Base-by-base conservation (phyloP, 2,329 filamentous ascomycete species). In the Trichoderma breve region DNA sequence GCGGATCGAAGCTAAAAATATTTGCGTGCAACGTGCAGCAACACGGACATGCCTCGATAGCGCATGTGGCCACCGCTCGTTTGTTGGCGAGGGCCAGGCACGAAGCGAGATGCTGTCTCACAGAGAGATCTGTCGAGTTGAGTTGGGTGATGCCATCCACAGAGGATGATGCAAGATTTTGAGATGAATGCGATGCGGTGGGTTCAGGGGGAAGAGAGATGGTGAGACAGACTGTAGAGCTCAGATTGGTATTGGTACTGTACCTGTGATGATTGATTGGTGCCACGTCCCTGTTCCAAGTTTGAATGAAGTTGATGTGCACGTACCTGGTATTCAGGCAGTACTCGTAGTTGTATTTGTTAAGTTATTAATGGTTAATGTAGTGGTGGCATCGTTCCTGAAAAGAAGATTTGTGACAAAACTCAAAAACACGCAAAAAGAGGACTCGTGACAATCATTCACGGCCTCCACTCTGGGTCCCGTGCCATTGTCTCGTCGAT, bases 91-190 rank as follows among this genome's bases (percentile, higher is more conserved):
- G 28, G 66, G 43, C 67, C 68, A 67, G 57, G 58, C 43, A 58
- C 55, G 61, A 73, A 55, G 71, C 71, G 68, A 71, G 62, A 60
- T 63, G 65, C 51, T 62, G 71, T 71, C 68, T 71, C 68, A 71
- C 71, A 53, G 21, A 24, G 21, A 71, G 71, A 71, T 66, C 62
- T 71, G 53, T 64, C 62, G 51, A 66, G 39, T 32, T 34, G 51
- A 47, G 61, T 47, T 53, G 71, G 30, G 58, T 47, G 61, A 73
- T 36, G 58, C 36, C 71, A 62, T 66, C 62, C 68, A 61, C 34
- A 47, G 61, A 43, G 36, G 15, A 43, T 43, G 36, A 43, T 43
- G 39, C 39, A n/a, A 43, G 39, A 55, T 57, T 57, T 57, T 15
- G 63, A 71, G 64, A 68, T 72, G 26, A 55, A 68, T 72, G 32